phyloP scores from a whole-genome alignment of 2,329 filamentous ascomycete species.

The Talaromyces sp. region DNA sequence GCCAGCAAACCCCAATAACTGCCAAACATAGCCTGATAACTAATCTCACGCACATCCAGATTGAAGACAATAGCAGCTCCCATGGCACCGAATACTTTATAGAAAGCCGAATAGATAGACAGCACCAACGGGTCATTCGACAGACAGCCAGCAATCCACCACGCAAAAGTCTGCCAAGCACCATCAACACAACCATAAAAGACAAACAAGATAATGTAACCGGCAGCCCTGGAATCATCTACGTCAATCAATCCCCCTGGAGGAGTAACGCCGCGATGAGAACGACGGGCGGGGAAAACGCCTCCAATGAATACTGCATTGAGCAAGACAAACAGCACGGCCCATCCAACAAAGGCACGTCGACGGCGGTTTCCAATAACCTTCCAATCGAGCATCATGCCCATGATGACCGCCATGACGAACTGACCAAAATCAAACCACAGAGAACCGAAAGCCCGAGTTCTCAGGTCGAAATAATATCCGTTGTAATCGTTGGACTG shows the following conservation, averaged over 20 bases:
- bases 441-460: conserved; percentile 24
- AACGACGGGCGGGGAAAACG: conserved; percentile 19
- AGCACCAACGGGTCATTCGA: conserved; percentile 22
- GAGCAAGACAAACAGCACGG: conserved; percentile 21
- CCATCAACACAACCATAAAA: conserved; percentile 22
- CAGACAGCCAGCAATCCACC: conserved; percentile 23
- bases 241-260: conserved; percentile 19
- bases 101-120: conserved; percentile 23
- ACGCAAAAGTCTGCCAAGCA: conserved; percentile 22
- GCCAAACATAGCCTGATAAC: conserved; percentile 24
- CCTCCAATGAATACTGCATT: conserved; percentile 25
- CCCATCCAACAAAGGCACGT: conserved; percentile 22
- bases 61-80: conserved; percentile 23
- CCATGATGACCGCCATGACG: conserved; percentile 21
- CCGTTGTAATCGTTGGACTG: conserved; percentile 26
- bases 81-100: conserved; percentile 24
- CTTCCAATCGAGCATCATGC: conserved; percentile 22
- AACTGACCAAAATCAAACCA: conserved; percentile 25
- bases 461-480: conserved; percentile 24
- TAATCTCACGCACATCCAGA: conserved; percentile 20
- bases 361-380: conserved; percentile 20
- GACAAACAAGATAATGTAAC: conserved; percentile 20
- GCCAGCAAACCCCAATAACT: conserved; percentile 23
- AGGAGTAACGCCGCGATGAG: conserved; percentile 18
- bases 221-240: conserved; percentile 16